Percentiles rank a stretch among this genome's conserved stretches.
phyloP scores from a whole-genome alignment of 139 green algal species.

The Astrephomene gubernaculifera region DNA sequence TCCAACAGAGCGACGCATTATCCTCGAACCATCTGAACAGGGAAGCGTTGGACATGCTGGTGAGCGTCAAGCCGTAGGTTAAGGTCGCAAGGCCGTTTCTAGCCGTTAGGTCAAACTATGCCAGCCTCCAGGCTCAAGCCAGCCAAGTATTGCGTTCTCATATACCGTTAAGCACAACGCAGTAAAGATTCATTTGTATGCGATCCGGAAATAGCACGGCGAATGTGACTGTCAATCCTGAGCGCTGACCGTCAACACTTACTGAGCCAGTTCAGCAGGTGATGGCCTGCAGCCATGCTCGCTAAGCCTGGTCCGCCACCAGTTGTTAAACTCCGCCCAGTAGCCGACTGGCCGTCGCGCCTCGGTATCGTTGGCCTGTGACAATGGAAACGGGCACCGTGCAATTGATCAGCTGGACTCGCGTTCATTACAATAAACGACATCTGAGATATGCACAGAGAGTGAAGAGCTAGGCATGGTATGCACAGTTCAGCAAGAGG shows the following conservation, averaged over 20 bases:
- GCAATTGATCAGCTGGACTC: too few relatives aligned
- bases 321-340: constrained; percentile 28
- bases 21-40: constrained; percentile 17
- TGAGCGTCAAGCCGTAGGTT: background rate
- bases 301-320: constrained; percentile 3
- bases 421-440: too few relatives aligned
- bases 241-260: constrained; percentile 7
- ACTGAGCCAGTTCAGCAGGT: constrained; percentile 11
- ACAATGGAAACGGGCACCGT: background rate
- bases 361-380: background rate
- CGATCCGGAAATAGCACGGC: background rate
- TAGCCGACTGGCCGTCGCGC: constrained; percentile 9
- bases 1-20: background rate
- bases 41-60: background rate
- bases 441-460: too few relatives aligned
- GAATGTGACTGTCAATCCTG: too few relatives aligned
- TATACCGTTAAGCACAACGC: too few relatives aligned
- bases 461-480: too few relatives aligned
- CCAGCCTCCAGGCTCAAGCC: too few relatives aligned
- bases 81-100: too few relatives aligned
- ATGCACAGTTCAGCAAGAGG: too few relatives aligned
- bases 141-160: too few relatives aligned
- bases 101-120: background rate
- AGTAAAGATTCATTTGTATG: too few relatives aligned
- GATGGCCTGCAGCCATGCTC: constrained; percentile 8